Conservation (phyloP, 345 rosid genomes). For the Theobroma cacao region DNA sequence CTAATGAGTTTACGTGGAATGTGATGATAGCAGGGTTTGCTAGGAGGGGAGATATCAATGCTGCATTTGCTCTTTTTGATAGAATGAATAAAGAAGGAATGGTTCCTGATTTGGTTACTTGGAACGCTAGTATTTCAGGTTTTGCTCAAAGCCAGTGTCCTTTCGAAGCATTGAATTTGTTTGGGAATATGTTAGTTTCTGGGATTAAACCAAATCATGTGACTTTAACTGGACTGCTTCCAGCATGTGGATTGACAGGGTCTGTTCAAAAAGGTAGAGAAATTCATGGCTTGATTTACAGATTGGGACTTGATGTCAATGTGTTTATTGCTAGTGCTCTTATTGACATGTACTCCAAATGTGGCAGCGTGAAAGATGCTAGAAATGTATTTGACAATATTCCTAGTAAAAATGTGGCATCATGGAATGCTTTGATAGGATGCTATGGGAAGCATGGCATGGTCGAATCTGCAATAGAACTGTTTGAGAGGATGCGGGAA, state of each 20-base stretch:
- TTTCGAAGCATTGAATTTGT: constrained; percentile 37
- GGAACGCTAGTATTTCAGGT: constrained; percentile 58
- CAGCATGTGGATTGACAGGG: constrained; percentile 40
- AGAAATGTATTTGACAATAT: constrained; percentile 30
- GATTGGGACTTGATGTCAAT: constrained; percentile 35
- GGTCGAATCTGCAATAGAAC: constrained; percentile 31
- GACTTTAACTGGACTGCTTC: constrained; percentile 50
- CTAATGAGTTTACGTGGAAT: constrained; percentile 49
- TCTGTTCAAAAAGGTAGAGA: constrained; percentile 39
- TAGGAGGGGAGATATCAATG: constrained; percentile 36
- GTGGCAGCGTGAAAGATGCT: constrained; percentile 49
- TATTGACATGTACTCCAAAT: constrained; percentile 62
- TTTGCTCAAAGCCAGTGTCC: constrained; percentile 41
- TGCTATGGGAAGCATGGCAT: constrained; percentile 54
- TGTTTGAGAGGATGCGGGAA: constrained; percentile 44
- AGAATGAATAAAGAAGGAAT: constrained; percentile 40
- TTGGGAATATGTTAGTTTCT: constrained; percentile 28
- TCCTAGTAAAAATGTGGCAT: constrained; percentile 29
- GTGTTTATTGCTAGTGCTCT: constrained; percentile 48
- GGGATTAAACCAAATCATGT: constrained; percentile 38
- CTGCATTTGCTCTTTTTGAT: constrained; percentile 26
- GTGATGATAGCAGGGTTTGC: constrained; percentile 38
- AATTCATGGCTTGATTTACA: constrained; percentile 43
- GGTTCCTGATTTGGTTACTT: constrained; percentile 46
- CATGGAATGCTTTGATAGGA: constrained; percentile 59